Evolutionary conservation across 352 stramenopile species (phyloP).

Genomic region (Globisporangium recalcitrans): DNA sequence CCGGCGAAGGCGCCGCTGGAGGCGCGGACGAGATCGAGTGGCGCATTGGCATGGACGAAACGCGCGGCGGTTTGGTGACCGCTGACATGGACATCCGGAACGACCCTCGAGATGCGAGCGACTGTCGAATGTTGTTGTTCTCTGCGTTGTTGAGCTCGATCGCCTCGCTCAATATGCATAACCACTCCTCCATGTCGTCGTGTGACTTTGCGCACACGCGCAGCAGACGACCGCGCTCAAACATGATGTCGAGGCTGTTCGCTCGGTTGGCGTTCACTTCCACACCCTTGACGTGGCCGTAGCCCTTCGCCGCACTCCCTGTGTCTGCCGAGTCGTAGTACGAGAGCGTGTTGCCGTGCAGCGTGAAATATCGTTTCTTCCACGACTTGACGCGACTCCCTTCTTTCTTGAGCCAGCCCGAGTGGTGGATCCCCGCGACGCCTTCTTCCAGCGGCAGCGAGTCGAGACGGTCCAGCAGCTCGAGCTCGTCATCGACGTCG

Average conservation of each 20-base stretch:
- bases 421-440: slow-evolving; percentile 52
- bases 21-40: slow-evolving; percentile 40
- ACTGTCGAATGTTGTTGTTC: slow-evolving; percentile 57
- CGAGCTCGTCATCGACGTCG: slow-evolving; percentile 50
- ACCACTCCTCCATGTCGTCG: slow-evolving; percentile 70
- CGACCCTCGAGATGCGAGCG: slow-evolving; percentile 31
- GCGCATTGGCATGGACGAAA: slow-evolving; percentile 33
- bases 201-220: slow-evolving; percentile 59
- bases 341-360: slow-evolving; percentile 71
- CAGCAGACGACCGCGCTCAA: slow-evolving; percentile 71
- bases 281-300: slow-evolving; percentile 68
- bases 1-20: slow-evolving; percentile 12
- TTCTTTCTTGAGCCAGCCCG: slow-evolving; percentile 78
- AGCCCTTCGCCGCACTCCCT: slow-evolving; percentile 68
- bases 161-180: slow-evolving; percentile 63
- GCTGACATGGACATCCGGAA: slow-evolving; percentile 34
- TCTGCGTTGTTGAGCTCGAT: slow-evolving; percentile 56
- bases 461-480: slow-evolving; percentile 50
- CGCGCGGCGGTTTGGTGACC: slow-evolving; percentile 20
- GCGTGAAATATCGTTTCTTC: slow-evolving; percentile 76
- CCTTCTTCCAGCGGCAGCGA: slow-evolving; percentile 46
- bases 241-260: slow-evolving; percentile 69
- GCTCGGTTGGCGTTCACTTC: slow-evolving; percentile 58
- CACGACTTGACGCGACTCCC: slow-evolving; percentile 74
- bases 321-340: slow-evolving; percentile 82